Percentiles rank a stretch among this genome's conserved stretches.
These are phyloP conservation scores for Saccharomycopsis malanga DNA, from an alignment of 805 yeast species.

Conservation along the genomic window DNA sequence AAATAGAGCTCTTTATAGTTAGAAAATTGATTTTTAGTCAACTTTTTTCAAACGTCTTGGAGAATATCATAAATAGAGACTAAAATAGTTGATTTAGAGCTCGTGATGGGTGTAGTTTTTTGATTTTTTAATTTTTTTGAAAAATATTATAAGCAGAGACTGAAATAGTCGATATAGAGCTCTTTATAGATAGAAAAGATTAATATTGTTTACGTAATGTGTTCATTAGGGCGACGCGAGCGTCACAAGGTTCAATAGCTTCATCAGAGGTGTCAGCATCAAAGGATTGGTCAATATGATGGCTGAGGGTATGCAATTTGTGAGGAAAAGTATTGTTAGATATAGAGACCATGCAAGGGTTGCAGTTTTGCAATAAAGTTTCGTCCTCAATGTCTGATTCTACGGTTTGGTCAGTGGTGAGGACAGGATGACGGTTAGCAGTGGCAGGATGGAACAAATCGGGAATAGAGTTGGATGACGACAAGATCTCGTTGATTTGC, in stretches of 20 bases:
- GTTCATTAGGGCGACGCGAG: slow-evolving; percentile 18
- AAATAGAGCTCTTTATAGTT: too few relatives aligned
- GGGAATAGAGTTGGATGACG: not conserved
- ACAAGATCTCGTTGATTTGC: not conserved
- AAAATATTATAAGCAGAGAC: too few relatives aligned
- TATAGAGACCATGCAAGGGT: not conserved
- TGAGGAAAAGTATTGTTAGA: not conserved
- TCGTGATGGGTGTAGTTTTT: too few relatives aligned
- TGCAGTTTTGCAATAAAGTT: not conserved
- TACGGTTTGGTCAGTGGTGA: slow-evolving; percentile 1
- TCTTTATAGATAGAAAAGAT: not conserved
- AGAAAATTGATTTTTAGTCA: too few relatives aligned
- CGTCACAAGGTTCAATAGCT: slow-evolving; percentile 16
- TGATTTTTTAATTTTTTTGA: too few relatives aligned
- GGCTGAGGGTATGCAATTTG: too few relatives aligned
- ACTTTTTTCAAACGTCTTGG: too few relatives aligned
- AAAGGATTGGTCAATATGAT: not conserved
- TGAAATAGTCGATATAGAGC: too few relatives aligned
- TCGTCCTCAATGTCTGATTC: slow-evolving; percentile 4
- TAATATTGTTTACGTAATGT: slow-evolving; percentile 8
- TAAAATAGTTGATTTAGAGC: too few relatives aligned
- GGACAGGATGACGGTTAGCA: not conserved
- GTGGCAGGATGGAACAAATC: not conserved
- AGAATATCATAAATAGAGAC: too few relatives aligned
- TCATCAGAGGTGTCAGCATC: slow-evolving; percentile 11